Percentiles rank a stretch among this genome's conserved stretches.
Conservation (phyloP, 495 filamentous ascomycete genomes). For the Hypoxylon rickii region DNA sequence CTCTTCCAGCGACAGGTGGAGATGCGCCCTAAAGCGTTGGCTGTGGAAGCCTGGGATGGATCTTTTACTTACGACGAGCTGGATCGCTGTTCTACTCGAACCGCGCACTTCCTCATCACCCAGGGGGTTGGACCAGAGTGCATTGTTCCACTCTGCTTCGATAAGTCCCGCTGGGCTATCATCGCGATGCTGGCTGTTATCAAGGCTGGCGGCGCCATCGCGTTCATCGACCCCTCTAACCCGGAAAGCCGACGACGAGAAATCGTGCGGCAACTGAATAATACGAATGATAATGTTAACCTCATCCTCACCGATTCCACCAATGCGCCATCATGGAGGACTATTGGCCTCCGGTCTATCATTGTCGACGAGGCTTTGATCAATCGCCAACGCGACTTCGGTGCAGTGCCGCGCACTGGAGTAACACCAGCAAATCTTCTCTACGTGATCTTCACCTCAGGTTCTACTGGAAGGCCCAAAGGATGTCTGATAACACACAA, state of each 20-base stretch:
- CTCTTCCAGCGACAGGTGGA: too few species aligned
- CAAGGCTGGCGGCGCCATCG: background rate
- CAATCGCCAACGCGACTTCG: background rate
- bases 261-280: too few species aligned
- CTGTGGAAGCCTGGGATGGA: background rate
- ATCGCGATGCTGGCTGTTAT: background rate
- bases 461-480: slow-evolving; percentile 51
- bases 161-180: background rate
- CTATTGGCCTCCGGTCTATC: too few species aligned
- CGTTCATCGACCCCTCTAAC: background rate
- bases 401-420: background rate
- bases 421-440: slow-evolving; percentile 30
- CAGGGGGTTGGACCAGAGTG: background rate
- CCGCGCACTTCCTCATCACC: background rate
- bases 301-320: slow-evolving; percentile 12
- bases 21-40: background rate
- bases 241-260: too few species aligned
- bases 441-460: slow-evolving; percentile 52
- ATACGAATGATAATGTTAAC: too few species aligned
- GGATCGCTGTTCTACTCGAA: background rate
- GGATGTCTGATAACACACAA: slow-evolving; percentile 46
- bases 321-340: slow-evolving; percentile 1
- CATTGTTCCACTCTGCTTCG: background rate
- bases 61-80: background rate
- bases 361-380: too few species aligned